Base-by-base conservation (phyloP, 371 early-diverging fungal genomes). In the Thermomucor indicae-seudaticae region DNA sequence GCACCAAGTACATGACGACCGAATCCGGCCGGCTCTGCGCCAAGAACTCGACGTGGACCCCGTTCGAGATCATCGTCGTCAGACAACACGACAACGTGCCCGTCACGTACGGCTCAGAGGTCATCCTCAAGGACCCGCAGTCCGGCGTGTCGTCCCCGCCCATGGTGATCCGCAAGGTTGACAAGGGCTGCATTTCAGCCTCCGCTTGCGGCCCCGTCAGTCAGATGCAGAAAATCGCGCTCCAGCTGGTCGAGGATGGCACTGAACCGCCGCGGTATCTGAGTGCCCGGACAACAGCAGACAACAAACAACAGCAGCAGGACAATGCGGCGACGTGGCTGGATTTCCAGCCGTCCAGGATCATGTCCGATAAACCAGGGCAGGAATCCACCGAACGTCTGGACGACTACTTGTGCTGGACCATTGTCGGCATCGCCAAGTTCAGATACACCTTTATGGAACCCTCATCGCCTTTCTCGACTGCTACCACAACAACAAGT, bases 201-300 rank as follows among this genome's bases (percentile, higher is more conserved):
- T 58, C 67, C 43, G 84, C 86, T 2, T 69, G 65, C 47, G 88
- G 88, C 1, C 85, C 88, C 4, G 83, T 91, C 40, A 86, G 88
- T 52, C 91, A 91, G 66, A 89, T 91, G 91, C 91, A 91, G 64
- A 91, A 91, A 62, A 75, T 91, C 22, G 90, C 90, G 14, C 67
- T 91, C 25, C 81, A 88, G 73, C 66, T 80, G 1, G 51, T 57
- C 16, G 60, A 65, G 4, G 59, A 68, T 14, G 49, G 38, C n/a
- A 46, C 16, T 22, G 49, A 50, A 10, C 49, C 62, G 35, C 72
- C 75, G 20, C 31, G 65, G 8, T 75, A 67, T 39, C 53, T 75
- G 4, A 70, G 66, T 24, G 71, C 76, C 2, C 58, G 55, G 38
- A 64, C 67, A 12, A 54, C 54, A 35, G 24, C 53, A 14, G 54